Conservation (phyloP, 2,329 filamentous ascomycete species). For the Neofusicoccum sp. region DNA sequence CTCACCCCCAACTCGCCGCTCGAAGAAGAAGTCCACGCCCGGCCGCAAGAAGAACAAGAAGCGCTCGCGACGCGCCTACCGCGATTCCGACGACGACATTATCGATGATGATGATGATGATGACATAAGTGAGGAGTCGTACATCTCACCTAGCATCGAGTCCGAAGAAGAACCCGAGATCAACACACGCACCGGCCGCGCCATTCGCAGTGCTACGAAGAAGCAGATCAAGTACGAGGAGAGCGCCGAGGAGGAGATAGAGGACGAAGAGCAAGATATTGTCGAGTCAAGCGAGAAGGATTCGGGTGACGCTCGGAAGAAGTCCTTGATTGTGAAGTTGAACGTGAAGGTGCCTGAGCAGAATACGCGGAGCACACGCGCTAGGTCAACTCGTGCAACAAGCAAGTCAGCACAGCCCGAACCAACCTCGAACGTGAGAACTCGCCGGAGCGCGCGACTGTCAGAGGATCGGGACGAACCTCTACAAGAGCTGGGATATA, state of each 20-base stretch:
- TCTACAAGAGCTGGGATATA: slow-evolving; percentile 61
- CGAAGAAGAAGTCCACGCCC: slow-evolving; percentile 35
- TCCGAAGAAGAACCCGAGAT: slow-evolving; percentile 51
- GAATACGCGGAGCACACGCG: slow-evolving; percentile 31
- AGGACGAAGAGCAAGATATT: slow-evolving; percentile 28
- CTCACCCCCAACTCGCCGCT: slow-evolving; percentile 10
- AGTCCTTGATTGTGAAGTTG: slow-evolving; percentile 44
- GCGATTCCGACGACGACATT: slow-evolving; percentile 38
- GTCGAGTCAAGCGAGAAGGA: slow-evolving; percentile 15
- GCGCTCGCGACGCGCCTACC: slow-evolving; percentile 37
- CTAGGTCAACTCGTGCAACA: slow-evolving; percentile 38
- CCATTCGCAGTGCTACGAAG: slow-evolving; percentile 58
- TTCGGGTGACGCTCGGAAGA: slow-evolving; percentile 30
- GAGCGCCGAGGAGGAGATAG: slow-evolving; percentile 49
- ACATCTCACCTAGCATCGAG: slow-evolving; percentile 21
- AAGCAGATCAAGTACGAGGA: slow-evolving; percentile 61
- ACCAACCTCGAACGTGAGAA: slow-evolving; percentile 28
- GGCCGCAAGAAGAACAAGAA: slow-evolving; percentile 35
- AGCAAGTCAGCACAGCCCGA: slow-evolving; percentile 35
- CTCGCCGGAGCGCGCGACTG: slow-evolving; percentile 60
- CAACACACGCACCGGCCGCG: slow-evolving; percentile 59
- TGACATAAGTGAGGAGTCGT: slow-evolving; percentile 51
- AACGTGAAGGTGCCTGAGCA: slow-evolving; percentile 33
- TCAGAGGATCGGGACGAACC: slow-evolving; percentile 60
- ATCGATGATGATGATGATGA: slow-evolving; percentile 45